Evolutionary conservation across 1,284 basidiomycete genomes (phyloP).

Genomic region (Schizophyllum amplum): DNA sequence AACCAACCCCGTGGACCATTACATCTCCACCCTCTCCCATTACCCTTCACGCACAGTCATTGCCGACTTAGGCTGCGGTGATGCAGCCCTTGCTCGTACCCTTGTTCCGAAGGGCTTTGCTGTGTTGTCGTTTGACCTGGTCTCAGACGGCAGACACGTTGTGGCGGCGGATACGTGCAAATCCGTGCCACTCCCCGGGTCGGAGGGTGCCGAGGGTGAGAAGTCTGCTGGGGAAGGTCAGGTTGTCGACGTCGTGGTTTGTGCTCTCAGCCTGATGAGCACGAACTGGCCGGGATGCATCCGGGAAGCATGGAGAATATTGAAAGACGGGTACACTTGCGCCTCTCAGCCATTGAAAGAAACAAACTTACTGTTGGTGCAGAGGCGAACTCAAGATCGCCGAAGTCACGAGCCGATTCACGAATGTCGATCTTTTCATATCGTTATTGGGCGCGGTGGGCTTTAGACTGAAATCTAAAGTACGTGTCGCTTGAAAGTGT

Average conservation of each 20-base stretch:
- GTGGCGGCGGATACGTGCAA: constrained; percentile 75
- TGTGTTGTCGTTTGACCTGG: constrained; percentile 77
- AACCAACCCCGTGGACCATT: constrained; percentile 78
- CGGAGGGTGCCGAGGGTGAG: constrained; percentile 36
- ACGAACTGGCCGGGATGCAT: constrained; percentile 93
- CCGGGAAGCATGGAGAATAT: constrained; percentile 82
- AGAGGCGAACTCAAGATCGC: constrained; percentile 90
- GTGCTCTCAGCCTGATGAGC: constrained; percentile 94
- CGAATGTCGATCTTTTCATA: constrained; percentile 69
- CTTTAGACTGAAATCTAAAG: constrained; percentile 73
- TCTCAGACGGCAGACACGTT: constrained; percentile 67
- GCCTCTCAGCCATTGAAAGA: constrained; percentile 13
- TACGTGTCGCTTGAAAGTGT: constrained; percentile 23
- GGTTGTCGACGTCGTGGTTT: constrained; percentile 87
- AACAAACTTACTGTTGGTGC: constrained; percentile 4
- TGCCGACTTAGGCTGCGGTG: constrained; percentile 93
- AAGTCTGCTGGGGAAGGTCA: constrained; percentile 49
- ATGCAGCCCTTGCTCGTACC: constrained; percentile 78
- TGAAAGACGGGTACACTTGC: constrained; percentile 73
- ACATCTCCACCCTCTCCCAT: constrained; percentile 50
- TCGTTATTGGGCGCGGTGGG: constrained; percentile 69
- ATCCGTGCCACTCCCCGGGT: constrained; percentile 75
- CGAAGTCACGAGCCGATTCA: constrained; percentile 90
- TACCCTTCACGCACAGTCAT: constrained; percentile 68
- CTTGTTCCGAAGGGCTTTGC: constrained; percentile 62